phyloP scores from a whole-genome alignment of 768 basidiomycete species.

The Mrakia gelida region DNA sequence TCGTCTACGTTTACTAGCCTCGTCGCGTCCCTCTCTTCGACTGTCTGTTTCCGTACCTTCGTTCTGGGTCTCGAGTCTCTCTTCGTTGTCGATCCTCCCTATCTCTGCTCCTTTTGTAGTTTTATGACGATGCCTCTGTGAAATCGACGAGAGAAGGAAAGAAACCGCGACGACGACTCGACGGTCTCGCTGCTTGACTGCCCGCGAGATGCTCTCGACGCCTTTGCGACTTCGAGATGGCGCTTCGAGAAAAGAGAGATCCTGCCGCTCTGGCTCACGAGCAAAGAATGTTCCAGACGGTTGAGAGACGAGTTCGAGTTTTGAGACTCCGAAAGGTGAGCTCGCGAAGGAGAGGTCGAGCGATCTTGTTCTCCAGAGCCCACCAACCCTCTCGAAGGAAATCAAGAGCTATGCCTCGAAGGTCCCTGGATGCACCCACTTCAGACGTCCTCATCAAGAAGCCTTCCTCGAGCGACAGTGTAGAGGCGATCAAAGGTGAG shows the following conservation, averaged over 20 bases:
- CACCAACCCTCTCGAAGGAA: background rate
- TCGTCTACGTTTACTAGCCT: constrained; percentile 6
- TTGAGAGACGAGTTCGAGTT: too few species aligned
- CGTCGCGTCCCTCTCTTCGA: background rate
- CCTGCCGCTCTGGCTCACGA: too few species aligned
- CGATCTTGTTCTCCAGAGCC: background rate
- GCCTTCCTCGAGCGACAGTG: constrained; percentile 10
- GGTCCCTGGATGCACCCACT: background rate
- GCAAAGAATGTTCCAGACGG: too few species aligned
- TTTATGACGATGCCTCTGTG: background rate
- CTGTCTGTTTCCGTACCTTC: background rate
- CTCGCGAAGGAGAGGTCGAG: background rate
- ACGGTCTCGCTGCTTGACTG: too few species aligned
- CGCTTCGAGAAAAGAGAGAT: too few species aligned
- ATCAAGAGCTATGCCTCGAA: background rate
- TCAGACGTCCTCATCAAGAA: constrained; percentile 11
- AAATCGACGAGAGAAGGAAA: too few species aligned
- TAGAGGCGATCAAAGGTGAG: constrained; percentile 15
- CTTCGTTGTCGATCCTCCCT: too few species aligned
- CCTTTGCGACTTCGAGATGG: too few species aligned
- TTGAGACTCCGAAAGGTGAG: too few species aligned
- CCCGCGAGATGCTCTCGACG: too few species aligned
- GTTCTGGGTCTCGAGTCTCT: background rate
- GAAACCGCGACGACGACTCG: too few species aligned
- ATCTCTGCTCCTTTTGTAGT: too few species aligned